These are phyloP conservation scores for Saturnispora sanitii DNA, from an alignment of 805 yeast genomes.

Conservation along the genomic window DNA sequence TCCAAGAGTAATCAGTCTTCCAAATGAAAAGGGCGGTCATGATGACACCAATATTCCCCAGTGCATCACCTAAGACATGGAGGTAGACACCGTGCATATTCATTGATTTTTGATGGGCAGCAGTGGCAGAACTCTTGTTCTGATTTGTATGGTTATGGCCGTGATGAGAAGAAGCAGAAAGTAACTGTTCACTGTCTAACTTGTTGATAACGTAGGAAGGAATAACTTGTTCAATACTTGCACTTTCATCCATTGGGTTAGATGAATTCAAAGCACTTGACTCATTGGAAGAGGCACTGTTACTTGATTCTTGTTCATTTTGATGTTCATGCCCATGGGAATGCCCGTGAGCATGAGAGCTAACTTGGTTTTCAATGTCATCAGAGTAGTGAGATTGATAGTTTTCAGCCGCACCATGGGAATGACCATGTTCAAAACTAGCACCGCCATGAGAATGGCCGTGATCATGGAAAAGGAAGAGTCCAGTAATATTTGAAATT, in stretches of 20 bases:
- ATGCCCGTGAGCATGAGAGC: background rate
- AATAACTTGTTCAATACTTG: constrained; percentile 21
- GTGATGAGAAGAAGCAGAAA: constrained; percentile 1
- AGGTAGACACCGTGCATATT: constrained; percentile 96
- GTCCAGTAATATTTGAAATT: constrained; percentile 71
- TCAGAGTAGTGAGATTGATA: background rate
- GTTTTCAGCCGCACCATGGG: background rate
- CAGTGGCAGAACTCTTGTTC: constrained; percentile 7
- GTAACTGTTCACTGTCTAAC: constrained; percentile 7
- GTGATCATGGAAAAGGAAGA: constrained; percentile 82
- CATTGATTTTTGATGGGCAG: constrained; percentile 43
- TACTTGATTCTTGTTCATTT: background rate
- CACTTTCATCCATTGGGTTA: constrained; percentile 13
- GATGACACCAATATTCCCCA: constrained; percentile 92
- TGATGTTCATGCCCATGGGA: background rate
- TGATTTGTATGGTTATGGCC: constrained; percentile 4
- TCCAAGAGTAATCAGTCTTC: constrained; percentile 88
- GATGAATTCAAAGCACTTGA: background rate
- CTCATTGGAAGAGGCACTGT: constrained; percentile 9
- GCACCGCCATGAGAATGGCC: constrained; percentile 47
- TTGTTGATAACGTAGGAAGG: constrained; percentile 23
- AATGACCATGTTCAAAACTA: constrained; percentile 8
- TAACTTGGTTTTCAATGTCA: background rate
- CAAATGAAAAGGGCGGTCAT: constrained; percentile 83
- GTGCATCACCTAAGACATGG: constrained; percentile 93